These are phyloP conservation scores for Fusarium musae DNA, from an alignment of 2,329 filamentous ascomycete genomes.

Conservation along the genomic window DNA sequence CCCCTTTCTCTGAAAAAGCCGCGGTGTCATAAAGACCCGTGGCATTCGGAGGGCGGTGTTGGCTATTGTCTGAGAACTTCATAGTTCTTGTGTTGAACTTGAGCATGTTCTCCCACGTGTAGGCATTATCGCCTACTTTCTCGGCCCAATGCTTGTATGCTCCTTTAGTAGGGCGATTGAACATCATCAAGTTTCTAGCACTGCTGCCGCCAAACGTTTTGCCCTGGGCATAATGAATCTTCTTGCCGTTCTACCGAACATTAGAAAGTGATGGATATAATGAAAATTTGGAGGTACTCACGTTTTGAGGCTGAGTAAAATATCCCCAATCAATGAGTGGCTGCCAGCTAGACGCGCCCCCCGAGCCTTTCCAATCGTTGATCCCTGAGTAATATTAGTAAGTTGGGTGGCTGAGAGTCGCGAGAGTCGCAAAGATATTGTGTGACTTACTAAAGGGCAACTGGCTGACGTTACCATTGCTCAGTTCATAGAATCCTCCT, in stretches of 20 bases:
- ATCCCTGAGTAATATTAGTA: neutral
- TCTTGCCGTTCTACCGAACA: neutral
- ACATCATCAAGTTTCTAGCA: conserved; percentile 4
- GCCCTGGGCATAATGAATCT: neutral
- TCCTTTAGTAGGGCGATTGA: neutral
- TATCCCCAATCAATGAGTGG: conserved; percentile 1
- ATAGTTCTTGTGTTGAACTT: neutral
- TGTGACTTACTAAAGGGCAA: neutral
- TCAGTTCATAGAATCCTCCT: conserved; percentile 1
- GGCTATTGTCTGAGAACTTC: neutral
- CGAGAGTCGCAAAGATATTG: neutral
- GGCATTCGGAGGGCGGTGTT: neutral
- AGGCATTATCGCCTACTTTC: neutral
- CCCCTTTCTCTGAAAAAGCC: neutral
- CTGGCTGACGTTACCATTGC: conserved; percentile 2
- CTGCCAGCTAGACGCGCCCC: neutral
- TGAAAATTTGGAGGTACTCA: neutral
- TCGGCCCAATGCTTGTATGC: neutral
- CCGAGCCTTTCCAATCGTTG: neutral
- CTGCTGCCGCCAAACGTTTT: neutral
- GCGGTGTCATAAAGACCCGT: neutral
- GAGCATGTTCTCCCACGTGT: neutral
- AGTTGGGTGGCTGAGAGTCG: too few species aligned
- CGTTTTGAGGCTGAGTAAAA: conserved; percentile 1
- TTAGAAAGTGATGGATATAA: too few species aligned